A percentile compares a stretch with the other conserved stretches of the same genome.
These are phyloP conservation scores for Phaeotremella fagi DNA, from an alignment of 768 basidiomycete genomes.

Conservation along the genomic window DNA sequence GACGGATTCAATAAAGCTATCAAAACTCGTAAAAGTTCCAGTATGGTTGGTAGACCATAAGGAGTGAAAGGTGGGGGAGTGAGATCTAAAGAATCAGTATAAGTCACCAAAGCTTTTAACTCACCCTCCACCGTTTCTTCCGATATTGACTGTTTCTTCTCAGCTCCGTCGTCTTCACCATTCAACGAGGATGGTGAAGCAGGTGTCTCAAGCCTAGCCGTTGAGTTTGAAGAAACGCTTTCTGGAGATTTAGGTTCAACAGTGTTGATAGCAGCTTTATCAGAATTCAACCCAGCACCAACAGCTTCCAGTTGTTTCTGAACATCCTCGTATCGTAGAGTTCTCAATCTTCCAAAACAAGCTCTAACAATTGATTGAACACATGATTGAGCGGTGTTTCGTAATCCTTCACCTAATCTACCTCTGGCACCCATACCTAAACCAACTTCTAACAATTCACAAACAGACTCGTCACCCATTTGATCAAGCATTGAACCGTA, in stretches of 20 bases:
- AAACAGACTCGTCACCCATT: constrained; percentile 88
- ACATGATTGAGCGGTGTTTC: constrained; percentile 56
- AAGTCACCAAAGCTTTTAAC: not conserved
- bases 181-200: not conserved
- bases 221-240: not conserved
- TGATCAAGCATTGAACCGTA: constrained; percentile 52
- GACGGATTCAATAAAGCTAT: constrained; percentile 92
- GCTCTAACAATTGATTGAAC: constrained; percentile 82
- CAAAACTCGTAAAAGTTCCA: constrained; percentile 88
- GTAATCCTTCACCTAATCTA: constrained; percentile 55
- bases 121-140: constrained; percentile 1
- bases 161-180: constrained; percentile 2
- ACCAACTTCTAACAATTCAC: constrained; percentile 97
- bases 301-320: constrained; percentile 21
- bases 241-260: not conserved
- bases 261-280: constrained; percentile 3
- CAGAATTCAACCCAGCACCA: not conserved
- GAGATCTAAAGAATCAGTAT: constrained; percentile 1
- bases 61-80: constrained; percentile 34
- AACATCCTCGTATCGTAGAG: constrained; percentile 27
- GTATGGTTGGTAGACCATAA: constrained; percentile 87
- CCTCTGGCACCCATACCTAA: constrained; percentile 95
- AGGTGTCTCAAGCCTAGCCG: not conserved
- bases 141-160: constrained; percentile 44
- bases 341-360: constrained; percentile 65